Evolutionary conservation across 2,329 filamentous ascomycete genomes (phyloP).

Genomic region (Anthostomella pinea): DNA sequence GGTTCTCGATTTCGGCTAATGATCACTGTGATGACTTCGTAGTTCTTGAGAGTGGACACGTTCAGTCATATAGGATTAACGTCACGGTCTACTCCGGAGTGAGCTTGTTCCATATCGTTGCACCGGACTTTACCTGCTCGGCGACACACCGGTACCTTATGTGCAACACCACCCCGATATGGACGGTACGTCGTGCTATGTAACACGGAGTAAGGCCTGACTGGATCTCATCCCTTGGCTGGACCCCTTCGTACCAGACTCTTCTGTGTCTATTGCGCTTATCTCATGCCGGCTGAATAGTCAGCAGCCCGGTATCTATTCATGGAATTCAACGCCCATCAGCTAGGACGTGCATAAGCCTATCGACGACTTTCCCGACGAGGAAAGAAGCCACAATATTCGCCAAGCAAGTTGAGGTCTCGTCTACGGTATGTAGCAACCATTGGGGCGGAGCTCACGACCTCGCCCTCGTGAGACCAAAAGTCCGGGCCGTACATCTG

Average conservation of each 20-base stretch:
- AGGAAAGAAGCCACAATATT: not conserved
- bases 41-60: not conserved
- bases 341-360: no score
- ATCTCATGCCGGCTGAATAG: conserved; percentile 1
- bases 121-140: conserved; percentile 1
- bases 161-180: no score
- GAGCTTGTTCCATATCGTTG: not conserved
- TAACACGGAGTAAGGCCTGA: no score
- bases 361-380: not conserved
- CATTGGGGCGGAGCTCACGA: not conserved
- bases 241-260: not conserved
- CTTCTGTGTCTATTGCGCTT: not conserved
- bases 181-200: no score
- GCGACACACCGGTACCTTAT: not conserved
- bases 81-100: not conserved
- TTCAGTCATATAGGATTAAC: not conserved
- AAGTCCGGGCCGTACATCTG: not conserved
- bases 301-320: not conserved
- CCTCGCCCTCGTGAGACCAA: not conserved
- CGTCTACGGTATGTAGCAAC: not conserved
- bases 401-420: not conserved
- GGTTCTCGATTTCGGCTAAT: no score
- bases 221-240: no score
- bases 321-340: no score
- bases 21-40: not conserved